Evolutionary conservation across 2,329 filamentous ascomycete genomes (phyloP).

Genomic region (Diaporthe vaccinii): DNA sequence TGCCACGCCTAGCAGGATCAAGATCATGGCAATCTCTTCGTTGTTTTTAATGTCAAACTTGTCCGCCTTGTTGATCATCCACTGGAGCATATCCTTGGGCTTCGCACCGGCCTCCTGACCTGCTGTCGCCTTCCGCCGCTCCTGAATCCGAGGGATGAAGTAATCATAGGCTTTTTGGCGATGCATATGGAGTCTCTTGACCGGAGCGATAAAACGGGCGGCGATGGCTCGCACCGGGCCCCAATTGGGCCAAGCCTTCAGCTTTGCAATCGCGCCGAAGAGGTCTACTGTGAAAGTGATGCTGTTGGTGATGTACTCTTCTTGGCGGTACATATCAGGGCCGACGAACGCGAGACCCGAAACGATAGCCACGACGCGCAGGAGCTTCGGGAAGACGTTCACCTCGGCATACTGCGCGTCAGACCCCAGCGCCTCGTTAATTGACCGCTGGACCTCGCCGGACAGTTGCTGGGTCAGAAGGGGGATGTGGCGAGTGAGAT

Average conservation of each 20-base stretch:
- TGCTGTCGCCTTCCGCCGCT: constrained; percentile 12
- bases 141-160: constrained; percentile 10
- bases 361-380: constrained; percentile 60
- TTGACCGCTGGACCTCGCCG: constrained; percentile 52
- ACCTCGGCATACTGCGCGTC: constrained; percentile 56
- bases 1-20: constrained; percentile 60
- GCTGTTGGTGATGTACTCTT: constrained; percentile 59
- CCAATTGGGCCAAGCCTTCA: constrained; percentile 41
- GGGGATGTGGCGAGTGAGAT: constrained; percentile 19
- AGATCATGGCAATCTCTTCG: constrained; percentile 54
- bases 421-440: constrained; percentile 51
- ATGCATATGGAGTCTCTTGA: constrained; percentile 16
- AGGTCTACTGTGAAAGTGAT: constrained; percentile 63
- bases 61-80: constrained; percentile 51
- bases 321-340: constrained; percentile 58
- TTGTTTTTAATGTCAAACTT: constrained; percentile 43
- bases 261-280: constrained; percentile 51
- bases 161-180: constrained; percentile 6
- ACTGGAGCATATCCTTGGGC: constrained; percentile 62
- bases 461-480: constrained; percentile 33
- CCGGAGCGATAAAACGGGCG: not conserved
- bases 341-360: constrained; percentile 63
- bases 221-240: constrained; percentile 3
- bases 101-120: constrained; percentile 41
- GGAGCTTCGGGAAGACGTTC: constrained; percentile 55